phyloP scores from a whole-genome alignment of 2,329 filamentous ascomycete species.

The Phyllosticta paracitricarpa region DNA sequence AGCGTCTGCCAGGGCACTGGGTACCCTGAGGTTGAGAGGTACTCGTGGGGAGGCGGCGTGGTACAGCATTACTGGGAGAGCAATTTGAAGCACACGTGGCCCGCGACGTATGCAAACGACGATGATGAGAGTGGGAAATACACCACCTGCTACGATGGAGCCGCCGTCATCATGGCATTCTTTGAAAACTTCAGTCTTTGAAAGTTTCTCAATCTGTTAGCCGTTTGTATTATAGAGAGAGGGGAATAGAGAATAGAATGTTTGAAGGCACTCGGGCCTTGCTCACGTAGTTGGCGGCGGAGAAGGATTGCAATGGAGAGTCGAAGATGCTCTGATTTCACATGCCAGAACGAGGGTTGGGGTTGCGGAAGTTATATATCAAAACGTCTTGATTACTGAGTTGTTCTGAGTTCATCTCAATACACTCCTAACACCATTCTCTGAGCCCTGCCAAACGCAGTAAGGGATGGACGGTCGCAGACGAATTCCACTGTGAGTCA shows the following conservation, averaged over 20 bases:
- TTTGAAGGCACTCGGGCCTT: not conserved
- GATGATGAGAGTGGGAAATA: constrained; percentile 15
- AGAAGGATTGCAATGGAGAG: too few relatives aligned
- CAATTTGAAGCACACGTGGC: constrained; percentile 34
- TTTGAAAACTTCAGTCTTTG: constrained; percentile 13
- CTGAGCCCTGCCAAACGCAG: too few relatives aligned
- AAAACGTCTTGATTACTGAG: too few relatives aligned
- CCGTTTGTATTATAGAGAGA: not conserved
- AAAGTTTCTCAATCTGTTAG: not conserved
- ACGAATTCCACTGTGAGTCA: too few relatives aligned
- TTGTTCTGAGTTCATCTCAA: too few relatives aligned
- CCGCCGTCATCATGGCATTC: constrained; percentile 23
- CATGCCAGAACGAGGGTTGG: too few relatives aligned
- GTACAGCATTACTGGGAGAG: constrained; percentile 29
- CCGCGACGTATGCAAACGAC: constrained; percentile 21
- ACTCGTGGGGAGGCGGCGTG: constrained; percentile 22
- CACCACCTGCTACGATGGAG: constrained; percentile 22
- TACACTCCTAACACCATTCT: too few relatives aligned
- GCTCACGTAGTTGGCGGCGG: too few relatives aligned
- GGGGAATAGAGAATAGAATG: not conserved
- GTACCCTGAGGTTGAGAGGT: constrained; percentile 19
- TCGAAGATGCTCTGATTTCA: too few relatives aligned
- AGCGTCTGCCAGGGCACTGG: constrained; percentile 19
- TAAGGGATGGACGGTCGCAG: too few relatives aligned
- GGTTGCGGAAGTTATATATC: too few relatives aligned